These are phyloP conservation scores for Daedalea quercina DNA, from an alignment of 768 basidiomycete genomes.

Conservation along the genomic window DNA sequence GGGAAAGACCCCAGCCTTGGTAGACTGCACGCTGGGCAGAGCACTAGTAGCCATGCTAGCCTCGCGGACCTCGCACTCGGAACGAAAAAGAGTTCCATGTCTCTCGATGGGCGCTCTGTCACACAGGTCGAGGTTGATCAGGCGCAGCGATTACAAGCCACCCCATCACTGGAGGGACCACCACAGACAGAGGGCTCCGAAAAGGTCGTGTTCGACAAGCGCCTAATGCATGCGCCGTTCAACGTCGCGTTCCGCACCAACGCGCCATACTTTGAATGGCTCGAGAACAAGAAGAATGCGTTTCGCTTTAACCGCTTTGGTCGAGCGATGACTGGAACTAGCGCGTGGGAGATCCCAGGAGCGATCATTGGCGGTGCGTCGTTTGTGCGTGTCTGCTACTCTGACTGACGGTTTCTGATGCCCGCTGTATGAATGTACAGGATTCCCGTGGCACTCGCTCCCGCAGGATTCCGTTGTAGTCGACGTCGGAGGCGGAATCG, in stretches of 20 bases:
- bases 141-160: background rate
- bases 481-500: conserved; percentile 69
- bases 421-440: conserved; percentile 27
- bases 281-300: conserved; percentile 49
- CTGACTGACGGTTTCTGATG: background rate
- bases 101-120: background rate
- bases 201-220: no score
- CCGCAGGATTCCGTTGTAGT: conserved; percentile 45
- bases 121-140: background rate
- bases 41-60: background rate
- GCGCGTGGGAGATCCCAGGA: conserved; percentile 52
- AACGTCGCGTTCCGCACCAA: conserved; percentile 59
- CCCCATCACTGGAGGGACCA: background rate
- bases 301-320: conserved; percentile 59
- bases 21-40: background rate
- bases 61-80: conserved; percentile 1
- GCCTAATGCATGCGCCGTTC: conserved; percentile 55
- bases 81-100: background rate
- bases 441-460: conserved; percentile 52
- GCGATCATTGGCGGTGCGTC: conserved; percentile 20
- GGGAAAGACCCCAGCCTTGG: no score
- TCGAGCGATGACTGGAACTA: conserved; percentile 69
- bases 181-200: background rate
- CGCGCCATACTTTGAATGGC: conserved; percentile 60
- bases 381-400: no score